phyloP scores from a whole-genome alignment of 176 grass and related monocot genomes.

The Aegilops longissima region DNA sequence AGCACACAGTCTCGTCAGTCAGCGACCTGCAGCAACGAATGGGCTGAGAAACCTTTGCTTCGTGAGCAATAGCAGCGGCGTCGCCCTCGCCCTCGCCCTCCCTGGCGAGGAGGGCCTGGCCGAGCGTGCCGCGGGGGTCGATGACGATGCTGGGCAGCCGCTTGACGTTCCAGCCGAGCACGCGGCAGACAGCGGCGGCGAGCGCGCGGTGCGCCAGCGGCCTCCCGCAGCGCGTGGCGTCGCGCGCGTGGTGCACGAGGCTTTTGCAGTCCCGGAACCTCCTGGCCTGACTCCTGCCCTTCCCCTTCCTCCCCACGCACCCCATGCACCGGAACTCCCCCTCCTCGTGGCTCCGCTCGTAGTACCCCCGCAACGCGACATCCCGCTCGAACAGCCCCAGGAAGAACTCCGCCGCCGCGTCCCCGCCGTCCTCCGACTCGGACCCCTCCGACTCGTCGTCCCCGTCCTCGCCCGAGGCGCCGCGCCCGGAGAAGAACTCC shows the following conservation, averaged over 20 bases:
- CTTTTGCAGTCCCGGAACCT: conserved; percentile 36
- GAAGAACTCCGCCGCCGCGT: conserved; percentile 38
- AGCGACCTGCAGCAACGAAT: neutral
- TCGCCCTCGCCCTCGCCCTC: neutral
- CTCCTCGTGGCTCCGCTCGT: conserved; percentile 46
- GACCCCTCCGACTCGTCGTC: neutral
- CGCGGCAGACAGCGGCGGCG: conserved; percentile 42
- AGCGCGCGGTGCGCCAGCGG: conserved; percentile 58
- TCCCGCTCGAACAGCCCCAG: conserved; percentile 39
- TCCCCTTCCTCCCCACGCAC: conserved; percentile 42
- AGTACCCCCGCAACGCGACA: conserved; percentile 48
- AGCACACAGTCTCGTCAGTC: neutral
- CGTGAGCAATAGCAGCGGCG: neutral
- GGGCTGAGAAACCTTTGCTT: neutral
- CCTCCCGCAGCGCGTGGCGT: conserved; percentile 24
- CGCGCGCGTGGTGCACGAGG: conserved; percentile 61
- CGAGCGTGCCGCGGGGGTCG: conserved; percentile 26
- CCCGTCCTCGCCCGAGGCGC: neutral
- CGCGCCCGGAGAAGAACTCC: conserved; percentile 47
- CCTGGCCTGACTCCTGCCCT: conserved; percentile 22
- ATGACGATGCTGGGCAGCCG: conserved; percentile 56
- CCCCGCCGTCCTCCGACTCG: conserved; percentile 30
- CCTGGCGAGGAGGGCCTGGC: conserved; percentile 21
- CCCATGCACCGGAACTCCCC: conserved; percentile 69
- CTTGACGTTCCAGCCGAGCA: conserved; percentile 58